Evolutionary conservation across 345 rosid genomes (phyloP).

Genomic region (Eucalyptus virginea): DNA sequence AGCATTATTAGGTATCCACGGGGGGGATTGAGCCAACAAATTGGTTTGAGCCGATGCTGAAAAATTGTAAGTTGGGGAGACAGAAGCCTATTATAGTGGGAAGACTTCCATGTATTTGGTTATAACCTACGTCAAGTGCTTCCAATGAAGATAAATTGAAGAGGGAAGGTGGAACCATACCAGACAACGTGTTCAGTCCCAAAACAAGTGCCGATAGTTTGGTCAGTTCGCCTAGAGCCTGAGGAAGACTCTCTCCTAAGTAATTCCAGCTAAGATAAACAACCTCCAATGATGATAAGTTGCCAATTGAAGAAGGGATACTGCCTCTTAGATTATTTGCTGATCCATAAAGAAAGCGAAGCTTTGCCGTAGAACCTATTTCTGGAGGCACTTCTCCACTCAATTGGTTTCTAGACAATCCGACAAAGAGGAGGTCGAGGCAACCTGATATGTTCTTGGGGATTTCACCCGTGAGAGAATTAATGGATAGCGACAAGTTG

Average conservation of each 20-base stretch:
- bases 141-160: slow-evolving; percentile 1
- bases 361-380: no score
- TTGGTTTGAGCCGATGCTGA: background rate
- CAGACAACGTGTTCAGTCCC: background rate
- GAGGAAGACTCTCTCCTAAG: background rate
- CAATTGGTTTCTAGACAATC: no score
- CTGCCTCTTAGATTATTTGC: no score
- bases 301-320: no score
- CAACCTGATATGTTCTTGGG: no score
- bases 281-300: no score
- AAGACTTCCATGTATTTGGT: background rate
- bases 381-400: no score
- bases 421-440: rapidly evolving
- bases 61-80: background rate
- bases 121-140: background rate
- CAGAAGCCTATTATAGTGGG: background rate
- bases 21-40: background rate
- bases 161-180: slow-evolving; percentile 4
- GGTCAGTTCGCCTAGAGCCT: background rate
- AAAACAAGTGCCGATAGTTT: background rate
- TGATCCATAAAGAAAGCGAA: no score
- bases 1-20: background rate
- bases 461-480: no score
- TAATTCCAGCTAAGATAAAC: no score
- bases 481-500: no score